Percentiles rank a stretch among this genome's conserved stretches.
These are phyloP conservation scores for Verticillium isaacii DNA, from an alignment of 2,329 filamentous ascomycete species.

Conservation along the genomic window DNA sequence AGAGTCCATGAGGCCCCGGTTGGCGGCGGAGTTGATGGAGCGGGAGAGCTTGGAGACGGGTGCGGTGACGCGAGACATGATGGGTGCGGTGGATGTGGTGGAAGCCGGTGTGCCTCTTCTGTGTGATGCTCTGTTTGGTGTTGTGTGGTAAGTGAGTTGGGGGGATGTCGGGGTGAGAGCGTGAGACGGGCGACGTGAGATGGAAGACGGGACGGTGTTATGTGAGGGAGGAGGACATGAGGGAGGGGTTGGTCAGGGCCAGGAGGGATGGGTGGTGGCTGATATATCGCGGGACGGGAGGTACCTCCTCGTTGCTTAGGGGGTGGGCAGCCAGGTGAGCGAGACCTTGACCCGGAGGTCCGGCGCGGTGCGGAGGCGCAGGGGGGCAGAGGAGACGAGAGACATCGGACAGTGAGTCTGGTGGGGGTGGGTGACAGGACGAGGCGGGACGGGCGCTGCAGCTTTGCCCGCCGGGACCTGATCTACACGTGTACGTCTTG, in stretches of 20 bases:
- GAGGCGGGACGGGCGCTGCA: not conserved
- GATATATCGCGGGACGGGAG: slow-evolving; percentile 1
- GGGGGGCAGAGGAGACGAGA: not conserved
- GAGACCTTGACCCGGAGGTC: slow-evolving; percentile 3
- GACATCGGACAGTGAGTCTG: not conserved
- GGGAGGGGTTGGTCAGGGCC: not conserved
- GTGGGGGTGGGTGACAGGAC: not conserved
- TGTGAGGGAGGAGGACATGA: not conserved
- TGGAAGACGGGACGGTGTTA: not conserved
- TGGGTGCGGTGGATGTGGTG: not conserved
- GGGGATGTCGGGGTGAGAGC: not conserved
- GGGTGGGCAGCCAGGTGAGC: not conserved
- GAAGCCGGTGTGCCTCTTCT: not conserved
- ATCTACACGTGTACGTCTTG: no score
- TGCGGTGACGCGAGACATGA: slow-evolving; percentile 44
- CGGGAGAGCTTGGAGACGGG: slow-evolving; percentile 45
- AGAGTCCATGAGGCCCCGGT: slow-evolving; percentile 25
- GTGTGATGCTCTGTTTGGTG: slow-evolving; percentile 3
- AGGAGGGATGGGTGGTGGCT: not conserved
- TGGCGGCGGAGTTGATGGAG: slow-evolving; percentile 37
- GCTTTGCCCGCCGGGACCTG: no score
- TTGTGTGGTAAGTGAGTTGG: not conserved
- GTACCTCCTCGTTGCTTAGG: not conserved
- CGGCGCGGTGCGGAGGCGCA: slow-evolving; percentile 1
- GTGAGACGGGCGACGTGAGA: not conserved